Conservation (phyloP, 495 filamentous ascomycete species). For the Xylaria cubensis region DNA sequence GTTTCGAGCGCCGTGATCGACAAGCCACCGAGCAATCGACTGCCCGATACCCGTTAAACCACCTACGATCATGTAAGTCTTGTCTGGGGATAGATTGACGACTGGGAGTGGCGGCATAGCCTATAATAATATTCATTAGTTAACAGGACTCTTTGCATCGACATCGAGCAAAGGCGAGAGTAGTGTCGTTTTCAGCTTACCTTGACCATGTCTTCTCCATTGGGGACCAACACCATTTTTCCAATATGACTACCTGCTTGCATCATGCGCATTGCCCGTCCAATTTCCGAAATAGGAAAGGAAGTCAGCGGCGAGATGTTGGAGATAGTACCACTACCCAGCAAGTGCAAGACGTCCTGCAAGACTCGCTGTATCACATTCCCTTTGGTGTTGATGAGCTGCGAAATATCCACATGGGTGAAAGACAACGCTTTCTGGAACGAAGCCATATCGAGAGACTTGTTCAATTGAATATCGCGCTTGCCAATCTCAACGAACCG, state of each 20-base stretch:
- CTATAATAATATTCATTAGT: no score
- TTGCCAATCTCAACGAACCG: constrained; percentile 62
- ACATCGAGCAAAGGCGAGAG: no score
- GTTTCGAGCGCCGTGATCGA: constrained; percentile 52
- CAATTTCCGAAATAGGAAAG: background rate
- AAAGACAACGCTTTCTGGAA: constrained; percentile 44
- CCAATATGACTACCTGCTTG: constrained; percentile 47
- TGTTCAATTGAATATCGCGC: constrained; percentile 44
- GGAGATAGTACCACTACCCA: background rate
- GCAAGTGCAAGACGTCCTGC: background rate
- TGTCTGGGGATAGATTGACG: constrained; percentile 24
- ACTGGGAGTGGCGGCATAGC: no score
- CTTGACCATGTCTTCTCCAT: constrained; percentile 4
- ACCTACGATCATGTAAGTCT: constrained; percentile 51
- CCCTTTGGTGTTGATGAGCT: background rate
- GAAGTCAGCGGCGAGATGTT: background rate
- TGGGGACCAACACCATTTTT: constrained; percentile 48
- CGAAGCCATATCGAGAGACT: constrained; percentile 45
- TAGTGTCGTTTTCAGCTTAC: background rate
- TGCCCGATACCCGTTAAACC: constrained; percentile 53
- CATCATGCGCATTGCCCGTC: constrained; percentile 43
- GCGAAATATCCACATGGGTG: constrained; percentile 27
- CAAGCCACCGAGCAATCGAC: constrained; percentile 54
- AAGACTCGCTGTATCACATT: background rate
- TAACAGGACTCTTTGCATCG: no score